Evolutionary conservation across 2,329 filamentous ascomycete species (phyloP), one percentile per base, ranked within the genome.

Genomic region (Blumeria graminis): DNA sequence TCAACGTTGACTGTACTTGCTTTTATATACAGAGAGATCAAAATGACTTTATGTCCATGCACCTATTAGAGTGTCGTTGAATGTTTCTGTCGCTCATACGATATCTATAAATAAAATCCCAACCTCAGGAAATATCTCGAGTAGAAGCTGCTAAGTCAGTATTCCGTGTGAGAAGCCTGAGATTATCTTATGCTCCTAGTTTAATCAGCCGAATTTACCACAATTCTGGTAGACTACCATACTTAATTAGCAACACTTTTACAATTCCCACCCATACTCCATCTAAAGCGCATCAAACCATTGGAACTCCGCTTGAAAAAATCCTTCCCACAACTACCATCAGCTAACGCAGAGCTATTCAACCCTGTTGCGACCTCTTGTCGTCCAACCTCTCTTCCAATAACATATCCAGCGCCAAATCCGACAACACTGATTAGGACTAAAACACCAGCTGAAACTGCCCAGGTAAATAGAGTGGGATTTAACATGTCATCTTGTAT

Each of bases 381-480:
- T 36, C 76, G 72, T 3, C 80, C 80, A 28, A 81, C 78, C 61
- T 84, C 80, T 32, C 79, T 71, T 5, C 81, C 80, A 58, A 82
- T 78, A 28, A 82, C 79, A 62, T 82, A 82, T 10, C 81, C 80
- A 8, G 80, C 80, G 2, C 80, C 78, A 61, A 84, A 84, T 1
- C 80, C 80, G 36, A 84, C 79, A 1, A 82, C 80, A 7, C 77
- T 80, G 3, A 84, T 76, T 10, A 84, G 71, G 8, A 84, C 78
- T 1, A 84, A 76, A 0, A 83, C 80, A 16, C 81, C 80, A 7
- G 80, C 80, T 57, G 76, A 78, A 56, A 83, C 73, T 6, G 80
- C 77, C 66, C 79, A 82, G 0, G 79, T 78, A 54, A 82, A 65
- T 7, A 81, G 67, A 1, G 78, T 81, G 36, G 78, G 78, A 55